Evolutionary conservation across 495 filamentous ascomycete genomes (phyloP), one percentile per base, ranked within the genome.

Genomic region (Xylaria venustula): DNA sequence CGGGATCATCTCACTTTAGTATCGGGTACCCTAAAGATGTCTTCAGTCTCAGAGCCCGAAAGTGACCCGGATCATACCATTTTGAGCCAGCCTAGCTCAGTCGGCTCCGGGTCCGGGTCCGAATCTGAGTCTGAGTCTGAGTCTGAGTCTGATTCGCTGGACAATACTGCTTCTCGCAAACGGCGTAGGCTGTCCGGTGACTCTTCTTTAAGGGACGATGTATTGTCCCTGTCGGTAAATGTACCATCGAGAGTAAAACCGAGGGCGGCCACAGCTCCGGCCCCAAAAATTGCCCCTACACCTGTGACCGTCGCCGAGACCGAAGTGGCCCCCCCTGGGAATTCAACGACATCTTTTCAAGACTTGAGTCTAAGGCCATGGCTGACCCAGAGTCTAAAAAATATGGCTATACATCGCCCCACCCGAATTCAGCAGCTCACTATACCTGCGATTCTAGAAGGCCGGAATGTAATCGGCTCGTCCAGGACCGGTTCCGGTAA

Each of bases 401-500:
- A 88, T 50, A 90, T 98, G 90, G 89, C 91, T 25, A 96, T 98
- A 71, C 88, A 86, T 60, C 79, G 87, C 47, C 94, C 94, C 0
- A 98, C 94, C 0, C 87, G 87, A 55, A 98, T 98, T 77, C 94
- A 98, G 65, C 89, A 87, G 63, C 89, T 86, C 50, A 95, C 90
- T 74, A 97, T 98, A 68, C 91, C 91, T 19, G 87, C 89, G 65
- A 96, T 98, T 45, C 71, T 98, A 54, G 86, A 91, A 68, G 94
- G 94, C 3, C 83, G 88, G 63, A 91, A 98, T 74, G 96, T 92
- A 64, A 96, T 98, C 64, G 94, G 95, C 64, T 91, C 92, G 17
- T 96, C 91, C 66, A 82, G 90, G 56, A 98, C 94, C 3, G 94
- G 94, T 76, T 97, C 93, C n/a, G 94, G 94, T 71, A 98, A 98